Evolutionary conservation across 257 asterid genomes (phyloP).

Genomic region (Primulina eburnea): DNA sequence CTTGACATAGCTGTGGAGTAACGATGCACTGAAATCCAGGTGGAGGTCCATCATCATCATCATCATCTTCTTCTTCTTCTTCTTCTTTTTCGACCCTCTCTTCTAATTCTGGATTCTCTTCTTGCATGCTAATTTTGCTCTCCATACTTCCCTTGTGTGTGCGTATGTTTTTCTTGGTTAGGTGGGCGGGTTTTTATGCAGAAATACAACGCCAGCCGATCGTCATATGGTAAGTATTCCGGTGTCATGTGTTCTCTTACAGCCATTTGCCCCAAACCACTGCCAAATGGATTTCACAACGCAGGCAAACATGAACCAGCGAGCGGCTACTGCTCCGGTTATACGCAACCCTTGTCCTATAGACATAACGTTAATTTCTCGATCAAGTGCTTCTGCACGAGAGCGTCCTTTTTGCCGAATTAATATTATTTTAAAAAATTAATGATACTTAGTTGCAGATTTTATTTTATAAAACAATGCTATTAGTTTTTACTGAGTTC

Average conservation of each 20-base stretch:
- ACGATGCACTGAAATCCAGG: background rate
- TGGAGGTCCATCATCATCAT: background rate
- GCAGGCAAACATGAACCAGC: too few relatives aligned
- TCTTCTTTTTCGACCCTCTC: background rate
- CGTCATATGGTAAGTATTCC: background rate
- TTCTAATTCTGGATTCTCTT: background rate
- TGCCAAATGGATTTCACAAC: background rate
- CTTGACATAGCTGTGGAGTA: background rate
- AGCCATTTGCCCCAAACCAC: background rate
- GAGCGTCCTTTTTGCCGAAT: too few relatives aligned
- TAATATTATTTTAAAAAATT: too few relatives aligned
- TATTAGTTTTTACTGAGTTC: too few relatives aligned
- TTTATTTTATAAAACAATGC: too few relatives aligned
- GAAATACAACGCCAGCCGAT: background rate
- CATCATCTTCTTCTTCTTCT: background rate
- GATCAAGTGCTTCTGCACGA: too few relatives aligned
- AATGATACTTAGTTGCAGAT: too few relatives aligned
- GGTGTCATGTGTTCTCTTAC: background rate
- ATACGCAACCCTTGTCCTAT: background rate
- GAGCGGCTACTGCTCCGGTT: background rate
- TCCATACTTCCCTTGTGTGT: background rate
- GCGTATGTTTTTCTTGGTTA: too few relatives aligned
- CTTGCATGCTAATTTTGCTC: background rate
- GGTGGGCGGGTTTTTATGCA: too few relatives aligned
- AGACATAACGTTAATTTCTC: background rate